Evolutionary conservation across 352 stramenopile genomes (phyloP), one percentile per base, ranked within the genome.

Genomic region (Aphanomyces invadans): DNA sequence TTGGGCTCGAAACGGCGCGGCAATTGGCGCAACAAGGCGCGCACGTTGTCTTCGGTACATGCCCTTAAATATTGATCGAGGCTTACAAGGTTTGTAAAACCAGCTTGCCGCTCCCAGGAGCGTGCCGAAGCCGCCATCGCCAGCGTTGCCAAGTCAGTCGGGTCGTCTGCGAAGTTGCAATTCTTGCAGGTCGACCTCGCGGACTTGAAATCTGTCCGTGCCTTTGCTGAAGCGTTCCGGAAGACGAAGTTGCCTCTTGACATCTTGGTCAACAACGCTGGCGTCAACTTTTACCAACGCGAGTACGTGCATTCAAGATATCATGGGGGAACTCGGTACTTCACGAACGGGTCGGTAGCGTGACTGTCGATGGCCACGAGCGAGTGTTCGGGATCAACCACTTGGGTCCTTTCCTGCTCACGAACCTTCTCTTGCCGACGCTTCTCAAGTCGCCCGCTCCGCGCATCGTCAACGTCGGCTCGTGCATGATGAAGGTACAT

Each of bases 1-100:
- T 97, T 65, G 89, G 87, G n/a, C 90, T 83, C 52, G 74, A 81
- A 65, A 91, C 85, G 1, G 76, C 87, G 7, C 61, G 74, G 28
- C 71, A 75, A 46, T 62, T 96, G 52, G 84, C 75, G 7, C 59
- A 78, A 48, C 79, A 84, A 51, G 70, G 74, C 15, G 87, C 77
- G 45, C 62, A 81, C 25, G 88, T 96, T n/a, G 73, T 97, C 32
- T 67, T 67, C 57, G 60, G 60, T 67, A 59, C 32, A 25, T 23
- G 9, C 0, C 1, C n/a, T n/a, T n/a, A n/a, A n/a, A n/a, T n/a
- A n/a, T n/a, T n/a, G n/a, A n/a, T n/a, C n/a, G n/a, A n/a, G n/a
- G n/a, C n/a, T n/a, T n/a, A n/a, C n/a, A n/a, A n/a, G n/a, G n/a
- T n/a, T n/a, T n/a, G n/a, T n/a, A n/a, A n/a, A n/a, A 51, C 9